Evolutionary conservation across 2,329 filamentous ascomycete genomes (phyloP).

Genomic region (Pseudocercospora vitis): DNA sequence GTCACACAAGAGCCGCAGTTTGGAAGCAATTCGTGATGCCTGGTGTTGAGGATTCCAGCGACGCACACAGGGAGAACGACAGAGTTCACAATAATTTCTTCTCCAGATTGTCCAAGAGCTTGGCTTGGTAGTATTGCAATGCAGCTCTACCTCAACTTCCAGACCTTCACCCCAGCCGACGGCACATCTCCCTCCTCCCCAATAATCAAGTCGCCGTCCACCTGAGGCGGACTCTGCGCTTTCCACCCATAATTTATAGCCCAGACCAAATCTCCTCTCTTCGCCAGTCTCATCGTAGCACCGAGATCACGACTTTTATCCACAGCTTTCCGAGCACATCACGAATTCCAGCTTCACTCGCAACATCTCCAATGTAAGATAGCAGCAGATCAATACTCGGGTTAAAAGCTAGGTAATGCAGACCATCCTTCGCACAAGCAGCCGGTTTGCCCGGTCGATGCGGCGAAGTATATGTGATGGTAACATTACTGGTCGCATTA

Average conservation of each 20-base stretch:
- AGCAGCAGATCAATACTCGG: conserved; percentile 25
- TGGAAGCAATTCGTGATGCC: conserved; percentile 57
- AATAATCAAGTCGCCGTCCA: conserved; percentile 23
- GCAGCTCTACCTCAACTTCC: conserved; percentile 21
- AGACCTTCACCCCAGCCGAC: conserved; percentile 25
- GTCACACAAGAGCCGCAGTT: conserved; percentile 53
- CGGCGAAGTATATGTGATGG: conserved; percentile 25
- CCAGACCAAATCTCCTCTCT: conserved; percentile 28
- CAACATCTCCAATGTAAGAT: conserved; percentile 26
- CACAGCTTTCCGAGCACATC: conserved; percentile 22
- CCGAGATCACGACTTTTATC: conserved; percentile 25
- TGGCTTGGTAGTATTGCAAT: too few species aligned
- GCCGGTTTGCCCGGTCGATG: conserved; percentile 26
- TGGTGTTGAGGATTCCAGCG: conserved; percentile 55
- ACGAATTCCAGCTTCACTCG: conserved; percentile 19
- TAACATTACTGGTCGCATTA: conserved; percentile 20
- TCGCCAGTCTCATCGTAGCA: conserved; percentile 23
- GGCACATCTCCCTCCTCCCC: conserved; percentile 22
- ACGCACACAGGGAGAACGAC: conserved; percentile 15
- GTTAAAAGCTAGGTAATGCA: conserved; percentile 29
- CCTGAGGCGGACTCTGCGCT: conserved; percentile 16
- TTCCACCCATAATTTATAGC: conserved; percentile 30
- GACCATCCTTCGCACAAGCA: conserved; percentile 22
- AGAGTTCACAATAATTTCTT: conserved; percentile 13
- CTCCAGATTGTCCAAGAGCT: too few species aligned